Percentiles rank a stretch among this genome's conserved stretches.
phyloP scores from a whole-genome alignment of 2,329 filamentous ascomycete species.

The Amphichorda felina region DNA sequence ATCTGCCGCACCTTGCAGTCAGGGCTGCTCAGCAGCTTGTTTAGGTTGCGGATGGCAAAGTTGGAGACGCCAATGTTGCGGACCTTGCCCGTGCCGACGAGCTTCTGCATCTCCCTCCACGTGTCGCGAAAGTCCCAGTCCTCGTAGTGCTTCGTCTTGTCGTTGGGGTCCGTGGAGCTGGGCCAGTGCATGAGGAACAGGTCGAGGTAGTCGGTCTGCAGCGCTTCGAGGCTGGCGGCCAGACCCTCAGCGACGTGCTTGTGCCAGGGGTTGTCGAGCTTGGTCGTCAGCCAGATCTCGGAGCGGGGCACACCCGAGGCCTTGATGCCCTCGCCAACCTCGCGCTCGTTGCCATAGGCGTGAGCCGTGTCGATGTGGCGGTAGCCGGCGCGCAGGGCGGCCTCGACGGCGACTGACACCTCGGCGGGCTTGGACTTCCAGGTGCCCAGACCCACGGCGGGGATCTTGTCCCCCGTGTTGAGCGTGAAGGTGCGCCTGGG shows the following conservation, averaged over 20 bases:
- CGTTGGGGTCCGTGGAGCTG: conserved; percentile 46
- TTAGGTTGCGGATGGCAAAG: conserved; percentile 70
- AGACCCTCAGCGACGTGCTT: conserved; percentile 54
- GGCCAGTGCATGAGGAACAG: conserved; percentile 67
- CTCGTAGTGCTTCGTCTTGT: conserved; percentile 54
- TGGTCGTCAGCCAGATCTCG: conserved; percentile 65
- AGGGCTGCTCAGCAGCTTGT: conserved; percentile 60
- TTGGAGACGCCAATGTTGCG: conserved; percentile 79
- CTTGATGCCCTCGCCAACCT: conserved; percentile 54
- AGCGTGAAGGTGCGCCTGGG: conserved; percentile 43
- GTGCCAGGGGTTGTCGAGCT: conserved; percentile 74
- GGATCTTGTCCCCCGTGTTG: conserved; percentile 69
- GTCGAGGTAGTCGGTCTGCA: conserved; percentile 56
- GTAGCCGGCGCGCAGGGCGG: conserved; percentile 56
- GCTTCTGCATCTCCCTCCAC: conserved; percentile 62
- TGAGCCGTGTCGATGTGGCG: conserved; percentile 67
- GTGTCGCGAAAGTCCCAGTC: conserved; percentile 80
- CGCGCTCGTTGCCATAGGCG: conserved; percentile 65
- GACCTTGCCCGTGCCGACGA: conserved; percentile 57
- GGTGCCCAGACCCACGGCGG: conserved; percentile 64
- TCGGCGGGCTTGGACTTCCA: conserved; percentile 65
- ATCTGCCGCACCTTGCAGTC: conserved; percentile 65
- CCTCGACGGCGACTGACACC: conserved; percentile 59
- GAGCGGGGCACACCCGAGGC: conserved; percentile 52
- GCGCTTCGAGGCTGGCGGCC: conserved; percentile 43